Base-by-base conservation (phyloP, 2,329 filamentous ascomycete genomes). In the Didymella keratinophila region DNA sequence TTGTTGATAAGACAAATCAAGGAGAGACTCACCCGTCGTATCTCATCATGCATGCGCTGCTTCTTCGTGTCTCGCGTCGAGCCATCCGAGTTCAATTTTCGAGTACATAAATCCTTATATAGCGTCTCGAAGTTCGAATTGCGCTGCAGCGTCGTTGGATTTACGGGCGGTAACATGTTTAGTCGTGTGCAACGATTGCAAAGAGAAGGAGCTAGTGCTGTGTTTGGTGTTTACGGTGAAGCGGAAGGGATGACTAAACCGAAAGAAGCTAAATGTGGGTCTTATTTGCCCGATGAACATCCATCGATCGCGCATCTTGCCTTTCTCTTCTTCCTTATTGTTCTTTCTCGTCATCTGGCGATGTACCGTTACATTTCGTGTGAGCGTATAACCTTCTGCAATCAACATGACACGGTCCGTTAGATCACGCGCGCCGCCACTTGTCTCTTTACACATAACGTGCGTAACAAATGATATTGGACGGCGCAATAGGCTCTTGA, bases 51-150 rank as follows among this genome's bases (percentile, higher is more conserved):
- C 51, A 79, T 74, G 20, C 77, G 74, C 65, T 79, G 73, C 65
- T 77, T 79, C 62, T 76, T 77, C 23, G 76, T 76, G 41, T 79
- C 70, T 34, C 69, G 73, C 2, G 80, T 78, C 2, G 79, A 79
- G n/a, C 77, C 79, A 72, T 82, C 77, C 1, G 64, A 45, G 52
- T 80, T 79, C 5, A 82, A 63, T 65, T 78, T 80, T 46, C 78
- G 75, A 0, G 72, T 69, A 44, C 74, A 76, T 0, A 83, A 66
- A 61, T 82, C 79, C 44, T 78, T 75, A 66, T 82, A 81, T 1
- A 83, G 67, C 0, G 75, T 68, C 16, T 79, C 78, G 53, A 83
- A 82, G 32, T 76, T 78, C 0, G 80, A 78, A 52, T 82, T 81
- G 0, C 72, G 69, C 23, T 77, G 64, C 0, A 80, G 58, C 0